A percentile compares a stretch with the other conserved stretches of the same genome.
These are phyloP conservation scores for Apiospora pterosperma DNA, from an alignment of 2,329 filamentous ascomycete species.

Conservation along the genomic window DNA sequence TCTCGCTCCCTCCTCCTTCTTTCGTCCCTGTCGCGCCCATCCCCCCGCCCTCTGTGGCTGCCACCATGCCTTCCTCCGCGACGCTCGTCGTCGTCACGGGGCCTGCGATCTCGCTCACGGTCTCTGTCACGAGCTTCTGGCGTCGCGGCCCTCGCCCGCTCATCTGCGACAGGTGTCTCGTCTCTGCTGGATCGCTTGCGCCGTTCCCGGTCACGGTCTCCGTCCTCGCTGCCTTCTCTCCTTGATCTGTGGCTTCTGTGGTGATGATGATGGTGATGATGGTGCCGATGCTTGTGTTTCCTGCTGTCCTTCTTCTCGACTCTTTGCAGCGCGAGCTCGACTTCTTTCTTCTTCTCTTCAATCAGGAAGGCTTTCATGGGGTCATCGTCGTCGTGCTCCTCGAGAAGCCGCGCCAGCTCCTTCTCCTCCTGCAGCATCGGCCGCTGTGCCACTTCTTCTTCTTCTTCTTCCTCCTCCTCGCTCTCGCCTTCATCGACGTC, in stretches of 20 bases:
- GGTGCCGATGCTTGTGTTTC: constrained; percentile 33
- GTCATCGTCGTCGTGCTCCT: constrained; percentile 88
- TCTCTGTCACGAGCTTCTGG: constrained; percentile 20
- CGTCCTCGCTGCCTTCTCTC: constrained; percentile 23
- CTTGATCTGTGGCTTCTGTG: constrained; percentile 44
- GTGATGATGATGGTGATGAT: constrained; percentile 36
- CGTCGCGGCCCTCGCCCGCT: constrained; percentile 23
- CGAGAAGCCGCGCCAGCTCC: constrained; percentile 71
- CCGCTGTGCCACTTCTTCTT: constrained; percentile 38
- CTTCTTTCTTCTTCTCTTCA: constrained; percentile 86
- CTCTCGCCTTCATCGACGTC: constrained; percentile 30
- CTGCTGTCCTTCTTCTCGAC: constrained; percentile 46
- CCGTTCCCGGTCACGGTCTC: constrained; percentile 13
- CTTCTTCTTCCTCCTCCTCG: constrained; percentile 39
- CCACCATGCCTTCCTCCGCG: constrained; percentile 14
- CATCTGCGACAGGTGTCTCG: constrained; percentile 24
- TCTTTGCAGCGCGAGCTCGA: constrained; percentile 65
- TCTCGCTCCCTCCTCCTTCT: constrained; percentile 12
- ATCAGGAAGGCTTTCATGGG: constrained; percentile 94
- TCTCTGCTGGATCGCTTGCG: constrained; percentile 35
- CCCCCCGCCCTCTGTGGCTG: constrained; percentile 17
- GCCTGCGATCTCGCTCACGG: constrained; percentile 22
- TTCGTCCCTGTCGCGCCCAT: constrained; percentile 8
- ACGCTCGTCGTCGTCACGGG: constrained; percentile 25
- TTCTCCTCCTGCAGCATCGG: constrained; percentile 76